Evolutionary conservation across 2,329 filamentous ascomycete species (phyloP).

Genomic region (Paracoccidioides brasiliensis): DNA sequence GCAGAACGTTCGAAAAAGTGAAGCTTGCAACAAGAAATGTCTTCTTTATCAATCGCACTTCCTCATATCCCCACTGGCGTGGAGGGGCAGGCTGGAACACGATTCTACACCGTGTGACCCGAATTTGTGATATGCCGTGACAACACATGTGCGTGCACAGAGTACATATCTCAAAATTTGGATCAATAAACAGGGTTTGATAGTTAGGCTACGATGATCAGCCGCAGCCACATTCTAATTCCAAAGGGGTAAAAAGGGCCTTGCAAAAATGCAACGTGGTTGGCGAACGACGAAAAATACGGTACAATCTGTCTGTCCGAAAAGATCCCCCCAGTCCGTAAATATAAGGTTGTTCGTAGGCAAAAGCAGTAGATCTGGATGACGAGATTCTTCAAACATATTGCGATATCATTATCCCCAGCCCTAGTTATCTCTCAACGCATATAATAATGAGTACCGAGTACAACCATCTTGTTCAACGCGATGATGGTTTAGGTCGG

Average conservation of each 20-base stretch:
- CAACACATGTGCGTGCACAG: not conserved
- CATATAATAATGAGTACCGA: not conserved
- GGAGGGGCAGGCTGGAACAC: too few relatives aligned
- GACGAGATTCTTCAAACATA: not conserved
- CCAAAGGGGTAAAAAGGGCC: not conserved
- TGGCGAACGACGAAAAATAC: not conserved
- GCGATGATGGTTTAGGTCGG: slow-evolving; percentile 9
- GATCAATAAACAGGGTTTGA: not conserved
- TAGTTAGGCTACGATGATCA: not conserved
- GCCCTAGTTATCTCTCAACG: not conserved
- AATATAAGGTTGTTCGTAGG: slow-evolving; percentile 1
- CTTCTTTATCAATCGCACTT: not conserved
- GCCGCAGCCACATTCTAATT: slow-evolving; percentile 1
- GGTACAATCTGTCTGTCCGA: not conserved
- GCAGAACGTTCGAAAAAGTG: not conserved
- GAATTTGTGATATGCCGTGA: not conserved
- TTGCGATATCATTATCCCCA: not conserved
- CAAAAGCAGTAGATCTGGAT: not conserved
- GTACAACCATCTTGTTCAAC: slow-evolving; percentile 1
- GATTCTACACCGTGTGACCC: not conserved
- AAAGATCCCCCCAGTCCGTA: not conserved
- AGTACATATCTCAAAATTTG: not conserved
- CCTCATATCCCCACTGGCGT: not conserved
- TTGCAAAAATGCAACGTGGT: not conserved
- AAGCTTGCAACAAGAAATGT: not conserved